These are phyloP conservation scores for Polyporus tsugae DNA, from an alignment of 1,284 basidiomycete genomes.

Conservation along the genomic window DNA sequence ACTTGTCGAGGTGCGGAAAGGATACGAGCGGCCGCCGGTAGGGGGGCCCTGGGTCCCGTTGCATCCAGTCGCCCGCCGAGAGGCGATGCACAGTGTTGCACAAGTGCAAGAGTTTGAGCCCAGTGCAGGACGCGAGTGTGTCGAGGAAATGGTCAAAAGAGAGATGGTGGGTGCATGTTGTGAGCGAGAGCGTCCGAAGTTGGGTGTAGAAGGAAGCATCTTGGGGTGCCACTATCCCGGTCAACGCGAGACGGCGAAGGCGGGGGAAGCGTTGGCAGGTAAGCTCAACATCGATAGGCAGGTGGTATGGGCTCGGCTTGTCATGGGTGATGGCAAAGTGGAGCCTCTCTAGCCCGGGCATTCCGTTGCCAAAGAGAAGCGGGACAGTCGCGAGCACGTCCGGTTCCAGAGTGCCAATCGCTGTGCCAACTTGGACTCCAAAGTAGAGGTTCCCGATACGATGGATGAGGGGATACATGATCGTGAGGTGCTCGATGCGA, in stretches of 20 bases:
- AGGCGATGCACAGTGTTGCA: not conserved
- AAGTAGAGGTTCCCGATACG: too few relatives aligned
- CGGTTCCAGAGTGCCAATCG: too few relatives aligned
- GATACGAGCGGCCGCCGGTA: not conserved
- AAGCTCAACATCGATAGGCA: not conserved
- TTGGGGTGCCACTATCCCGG: not conserved
- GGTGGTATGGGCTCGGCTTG: not conserved
- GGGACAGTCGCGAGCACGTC: too few relatives aligned
- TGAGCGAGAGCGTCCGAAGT: not conserved
- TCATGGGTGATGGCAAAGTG: not conserved
- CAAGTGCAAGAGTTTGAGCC: not conserved
- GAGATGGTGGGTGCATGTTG: not conserved
- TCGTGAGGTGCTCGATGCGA: not conserved
- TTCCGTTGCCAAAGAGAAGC: not conserved
- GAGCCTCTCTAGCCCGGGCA: not conserved
- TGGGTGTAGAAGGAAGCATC: not conserved
- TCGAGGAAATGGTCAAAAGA: not conserved
- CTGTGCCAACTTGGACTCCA: too few relatives aligned
- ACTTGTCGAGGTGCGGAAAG: not conserved
- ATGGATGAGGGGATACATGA: not conserved
- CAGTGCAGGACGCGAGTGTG: not conserved
- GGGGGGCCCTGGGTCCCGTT: not conserved
- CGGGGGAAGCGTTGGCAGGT: not conserved
- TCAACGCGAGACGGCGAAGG: not conserved
- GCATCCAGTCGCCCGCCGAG: not conserved